phyloP scores from a whole-genome alignment of 164 flowering plant genomes.

The Dillenia turbinata region DNA sequence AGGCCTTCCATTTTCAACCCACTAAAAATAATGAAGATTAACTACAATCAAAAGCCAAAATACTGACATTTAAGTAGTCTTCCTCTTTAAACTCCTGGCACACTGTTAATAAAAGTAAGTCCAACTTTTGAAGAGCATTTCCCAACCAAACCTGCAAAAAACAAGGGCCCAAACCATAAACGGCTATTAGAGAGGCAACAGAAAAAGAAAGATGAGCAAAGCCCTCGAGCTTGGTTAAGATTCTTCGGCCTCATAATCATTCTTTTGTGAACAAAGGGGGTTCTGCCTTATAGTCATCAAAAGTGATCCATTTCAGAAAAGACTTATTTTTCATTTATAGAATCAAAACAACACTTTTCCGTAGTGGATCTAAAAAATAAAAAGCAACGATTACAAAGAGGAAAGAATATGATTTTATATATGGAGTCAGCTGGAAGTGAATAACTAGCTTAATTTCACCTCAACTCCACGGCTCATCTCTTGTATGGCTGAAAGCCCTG shows the following conservation, averaged over 20 bases:
- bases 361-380: neutral
- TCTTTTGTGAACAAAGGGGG: too few species aligned
- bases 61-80: conserved; percentile 71
- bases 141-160: conserved; percentile 84
- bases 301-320: too few species aligned
- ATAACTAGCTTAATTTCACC: conserved; percentile 31
- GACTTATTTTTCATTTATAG: too few species aligned
- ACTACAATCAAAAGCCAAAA: conserved; percentile 5
- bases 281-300: too few species aligned
- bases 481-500: conserved; percentile 82
- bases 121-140: conserved; percentile 87
- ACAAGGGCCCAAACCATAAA: neutral
- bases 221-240: too few species aligned
- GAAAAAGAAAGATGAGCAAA: too few species aligned
- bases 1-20: neutral
- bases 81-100: conserved; percentile 91
- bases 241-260: neutral
- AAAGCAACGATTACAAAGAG: neutral
- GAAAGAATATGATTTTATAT: neutral
- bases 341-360: neutral
- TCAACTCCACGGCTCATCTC: conserved; percentile 95
- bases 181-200: neutral
- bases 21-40: neutral
- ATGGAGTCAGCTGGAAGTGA: too few species aligned
- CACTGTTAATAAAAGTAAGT: conserved; percentile 80